Percentiles rank a stretch among this genome's conserved stretches.
phyloP scores from a whole-genome alignment of 164 flowering plant species.

The Liquidambar formosana region DNA sequence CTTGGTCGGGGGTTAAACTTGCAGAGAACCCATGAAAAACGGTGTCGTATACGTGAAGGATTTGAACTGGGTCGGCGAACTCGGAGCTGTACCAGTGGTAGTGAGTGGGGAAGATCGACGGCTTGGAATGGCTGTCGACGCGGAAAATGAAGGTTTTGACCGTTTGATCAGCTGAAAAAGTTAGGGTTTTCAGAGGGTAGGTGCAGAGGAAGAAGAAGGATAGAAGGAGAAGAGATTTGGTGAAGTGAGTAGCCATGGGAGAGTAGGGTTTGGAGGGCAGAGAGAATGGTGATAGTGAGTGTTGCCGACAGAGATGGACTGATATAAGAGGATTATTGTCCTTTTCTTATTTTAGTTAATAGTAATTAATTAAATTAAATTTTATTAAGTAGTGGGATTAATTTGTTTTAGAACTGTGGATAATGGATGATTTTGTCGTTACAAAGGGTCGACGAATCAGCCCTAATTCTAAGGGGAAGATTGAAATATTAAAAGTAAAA shows the following conservation, averaged over 20 bases:
- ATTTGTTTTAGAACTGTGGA: too few species aligned
- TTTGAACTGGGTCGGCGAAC: slow-evolving; percentile 44
- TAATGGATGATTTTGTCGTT: too few species aligned
- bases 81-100: slow-evolving; percentile 86
- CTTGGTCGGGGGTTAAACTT: slow-evolving; percentile 43
- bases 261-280: slow-evolving; percentile 4
- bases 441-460: too few species aligned
- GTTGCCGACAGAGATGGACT: slow-evolving; percentile 4
- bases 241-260: slow-evolving; percentile 20
- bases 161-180: slow-evolving; percentile 5
- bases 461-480: too few species aligned
- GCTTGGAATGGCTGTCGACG: slow-evolving; percentile 61
- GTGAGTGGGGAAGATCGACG: slow-evolving; percentile 81
- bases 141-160: slow-evolving; percentile 70
- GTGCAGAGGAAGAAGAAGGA: slow-evolving; percentile 14
- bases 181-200: neutral
- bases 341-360: too few species aligned
- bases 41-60: slow-evolving; percentile 79
- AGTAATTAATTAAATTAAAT: too few species aligned
- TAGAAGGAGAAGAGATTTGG: slow-evolving; percentile 10
- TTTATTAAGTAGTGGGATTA: too few species aligned
- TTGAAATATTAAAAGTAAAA: too few species aligned
- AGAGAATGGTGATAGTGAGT: slow-evolving; percentile 20
- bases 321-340: neutral
- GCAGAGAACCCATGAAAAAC: slow-evolving; percentile 97